Evolutionary conservation across 2,329 filamentous ascomycete genomes (phyloP).

Genomic region (Botrytis deweyae): DNA sequence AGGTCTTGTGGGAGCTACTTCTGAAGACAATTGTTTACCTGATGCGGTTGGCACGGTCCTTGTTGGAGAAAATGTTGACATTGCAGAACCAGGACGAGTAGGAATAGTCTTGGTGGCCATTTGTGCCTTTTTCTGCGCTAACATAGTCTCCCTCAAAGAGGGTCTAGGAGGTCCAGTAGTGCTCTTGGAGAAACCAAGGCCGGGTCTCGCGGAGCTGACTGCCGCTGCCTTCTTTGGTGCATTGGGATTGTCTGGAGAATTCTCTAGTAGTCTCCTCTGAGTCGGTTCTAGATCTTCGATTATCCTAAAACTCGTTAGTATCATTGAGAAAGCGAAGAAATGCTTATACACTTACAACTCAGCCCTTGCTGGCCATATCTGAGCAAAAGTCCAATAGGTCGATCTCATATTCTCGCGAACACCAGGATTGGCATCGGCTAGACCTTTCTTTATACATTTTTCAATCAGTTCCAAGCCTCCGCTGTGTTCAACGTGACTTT

Average conservation of each 20-base stretch:
- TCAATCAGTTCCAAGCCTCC: slow-evolving; percentile 82
- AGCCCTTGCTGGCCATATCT: slow-evolving; percentile 74
- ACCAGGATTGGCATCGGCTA: slow-evolving; percentile 85
- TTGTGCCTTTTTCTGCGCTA: slow-evolving; percentile 72
- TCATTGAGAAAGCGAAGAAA: neutral
- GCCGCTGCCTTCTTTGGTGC: slow-evolving; percentile 56
- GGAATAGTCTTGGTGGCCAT: slow-evolving; percentile 54
- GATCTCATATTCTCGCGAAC: slow-evolving; percentile 83
- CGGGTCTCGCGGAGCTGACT: slow-evolving; percentile 50
- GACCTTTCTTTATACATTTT: slow-evolving; percentile 83
- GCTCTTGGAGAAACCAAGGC: slow-evolving; percentile 62
- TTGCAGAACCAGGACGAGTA: slow-evolving; percentile 60
- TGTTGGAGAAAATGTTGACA: slow-evolving; percentile 59
- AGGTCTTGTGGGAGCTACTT: slow-evolving; percentile 44
- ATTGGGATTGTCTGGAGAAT: slow-evolving; percentile 80
- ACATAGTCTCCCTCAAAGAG: slow-evolving; percentile 77
- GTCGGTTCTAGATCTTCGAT: slow-evolving; percentile 76
- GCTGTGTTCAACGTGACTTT: slow-evolving; percentile 77
- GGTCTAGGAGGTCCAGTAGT: slow-evolving; percentile 57
- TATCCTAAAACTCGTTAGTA: slow-evolving; percentile 54
- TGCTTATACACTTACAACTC: slow-evolving; percentile 57
- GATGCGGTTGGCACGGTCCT: slow-evolving; percentile 43
- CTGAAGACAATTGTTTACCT: slow-evolving; percentile 38
- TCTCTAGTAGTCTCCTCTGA: slow-evolving; percentile 76
- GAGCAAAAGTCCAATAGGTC: slow-evolving; percentile 82